phyloP scores from a whole-genome alignment of 2,329 filamentous ascomycete species.

The Penicillium brevicompactum region DNA sequence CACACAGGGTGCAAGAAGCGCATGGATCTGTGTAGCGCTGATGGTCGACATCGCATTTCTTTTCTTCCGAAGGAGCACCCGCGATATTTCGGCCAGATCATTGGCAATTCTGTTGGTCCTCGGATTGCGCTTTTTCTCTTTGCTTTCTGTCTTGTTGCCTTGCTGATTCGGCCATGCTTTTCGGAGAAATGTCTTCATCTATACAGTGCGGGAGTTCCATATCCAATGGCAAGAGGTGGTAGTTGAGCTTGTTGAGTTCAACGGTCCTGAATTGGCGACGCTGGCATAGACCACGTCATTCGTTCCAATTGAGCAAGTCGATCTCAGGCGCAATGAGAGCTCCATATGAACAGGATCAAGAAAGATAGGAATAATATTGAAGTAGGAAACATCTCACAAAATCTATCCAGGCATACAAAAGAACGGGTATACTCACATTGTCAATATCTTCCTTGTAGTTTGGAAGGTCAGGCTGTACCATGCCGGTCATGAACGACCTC shows the following conservation, averaged over 20 bases:
- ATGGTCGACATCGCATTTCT: constrained; percentile 14
- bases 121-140: neutral
- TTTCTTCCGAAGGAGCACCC: constrained; percentile 25
- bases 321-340: neutral
- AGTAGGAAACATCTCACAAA: constrained; percentile 14
- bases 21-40: constrained; percentile 26
- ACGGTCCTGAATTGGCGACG: neutral
- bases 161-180: neutral
- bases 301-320: too few species aligned
- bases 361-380: constrained; percentile 27
- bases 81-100: neutral
- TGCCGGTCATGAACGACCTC: constrained; percentile 43
- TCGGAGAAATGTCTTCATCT: neutral
- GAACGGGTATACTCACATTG: constrained; percentile 46
- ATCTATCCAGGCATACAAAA: constrained; percentile 1
- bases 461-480: constrained; percentile 47
- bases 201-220: neutral
- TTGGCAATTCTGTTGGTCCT: neutral
- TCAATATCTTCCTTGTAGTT: constrained; percentile 53
- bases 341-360: constrained; percentile 17
- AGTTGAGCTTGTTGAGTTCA: neutral
- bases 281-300: neutral
- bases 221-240: neutral
- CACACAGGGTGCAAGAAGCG: constrained; percentile 22
- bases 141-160: neutral